Base-by-base conservation (phyloP, 2,329 filamentous ascomycete genomes). In the Fusarium sarcochroum region DNA sequence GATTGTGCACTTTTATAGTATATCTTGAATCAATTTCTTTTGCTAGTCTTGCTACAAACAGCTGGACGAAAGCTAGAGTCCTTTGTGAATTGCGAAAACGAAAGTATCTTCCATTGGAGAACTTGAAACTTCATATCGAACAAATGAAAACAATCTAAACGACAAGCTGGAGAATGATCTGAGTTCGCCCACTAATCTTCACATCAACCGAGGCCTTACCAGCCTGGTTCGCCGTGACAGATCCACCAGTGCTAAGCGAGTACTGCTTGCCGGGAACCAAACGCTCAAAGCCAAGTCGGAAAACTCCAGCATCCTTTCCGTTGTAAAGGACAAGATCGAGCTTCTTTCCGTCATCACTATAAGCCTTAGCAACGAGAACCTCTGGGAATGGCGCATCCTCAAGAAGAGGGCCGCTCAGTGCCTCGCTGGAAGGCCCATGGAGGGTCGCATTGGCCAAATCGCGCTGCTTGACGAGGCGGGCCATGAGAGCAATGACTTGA, bases 301-400 rank as follows among this genome's bases (percentile, higher is more conserved):
- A 51, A 7, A 11, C 23, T 13, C 48, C 35, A 0, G 35, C 23
- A 0, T 42, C 35, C 5, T 51, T 42, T 2, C 35, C 48, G 0
- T 42, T 51, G 2, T 51, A 42, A 1, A 51, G 17, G 1, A 42
- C 35, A 38, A 42, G 15, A 17, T 51, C 48, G 14, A 51, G 48
- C 1, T 42, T 51, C 10, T 30, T 51, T 8, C 34, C 34, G 14
- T 51, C 35, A 10, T 42, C n/a, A 0, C 35, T 51, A 3, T 51
- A 30, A 1, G 35, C 48, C 14, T 51, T 42, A 0, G 48, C 23
- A 1, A 51, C 48, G 3, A 51, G 0, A 0, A 51, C 35, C 1
- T 51, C 48, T 13, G 48, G 35, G 18, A 42, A 51, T 21, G 48
- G 11, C 1, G 48, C 48, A 1, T 41, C 35, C 1, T 41, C 34